Conservation (phyloP, 306 rosid genomes). For the Medicago ruthenica region DNA sequence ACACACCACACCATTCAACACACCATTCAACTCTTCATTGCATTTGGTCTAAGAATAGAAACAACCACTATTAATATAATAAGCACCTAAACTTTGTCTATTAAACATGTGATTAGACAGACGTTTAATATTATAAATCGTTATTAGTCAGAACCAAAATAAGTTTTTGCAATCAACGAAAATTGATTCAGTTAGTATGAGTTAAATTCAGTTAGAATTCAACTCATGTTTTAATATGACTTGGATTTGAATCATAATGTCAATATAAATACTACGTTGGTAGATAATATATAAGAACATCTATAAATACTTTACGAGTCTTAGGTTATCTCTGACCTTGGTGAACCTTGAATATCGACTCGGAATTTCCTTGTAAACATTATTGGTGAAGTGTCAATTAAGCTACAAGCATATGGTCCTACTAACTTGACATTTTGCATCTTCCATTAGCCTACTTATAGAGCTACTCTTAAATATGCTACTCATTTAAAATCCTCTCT, state of each 20-base stretch:
- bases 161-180: not conserved
- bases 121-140: not conserved
- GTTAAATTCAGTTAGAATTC: not conserved
- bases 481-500: constrained; percentile 41
- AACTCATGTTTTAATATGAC: not conserved
- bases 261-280: no score
- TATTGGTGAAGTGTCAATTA: constrained; percentile 49
- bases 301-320: not conserved
- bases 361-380: constrained; percentile 20
- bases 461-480: constrained; percentile 43
- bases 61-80: constrained; percentile 31
- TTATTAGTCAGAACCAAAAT: not conserved
- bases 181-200: not conserved
- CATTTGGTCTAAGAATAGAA: no score
- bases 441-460: constrained; percentile 59
- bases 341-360: not conserved
- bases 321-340: not conserved
- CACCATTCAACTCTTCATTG: no score
- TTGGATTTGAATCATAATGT: not conserved
- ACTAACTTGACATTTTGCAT: constrained; percentile 55
- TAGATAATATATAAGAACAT: no score
- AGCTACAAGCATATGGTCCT: constrained; percentile 58
- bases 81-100: constrained; percentile 22
- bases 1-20: no score
- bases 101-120: constrained; percentile 29